phyloP scores from a whole-genome alignment of 164 flowering plant genomes.

The Protea cynaroides region DNA sequence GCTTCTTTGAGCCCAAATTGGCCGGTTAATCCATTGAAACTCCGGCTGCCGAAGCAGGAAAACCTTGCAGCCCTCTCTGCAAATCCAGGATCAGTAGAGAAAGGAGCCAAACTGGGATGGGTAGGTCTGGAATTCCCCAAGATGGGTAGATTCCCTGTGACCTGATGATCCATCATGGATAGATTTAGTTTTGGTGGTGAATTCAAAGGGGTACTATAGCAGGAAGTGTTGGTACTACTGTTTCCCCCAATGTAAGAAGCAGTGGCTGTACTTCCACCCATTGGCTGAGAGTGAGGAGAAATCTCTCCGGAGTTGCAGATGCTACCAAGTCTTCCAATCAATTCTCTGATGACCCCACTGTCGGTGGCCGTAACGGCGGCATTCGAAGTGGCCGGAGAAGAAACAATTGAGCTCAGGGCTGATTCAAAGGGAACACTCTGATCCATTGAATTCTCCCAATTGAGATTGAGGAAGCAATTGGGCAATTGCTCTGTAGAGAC shows the following conservation, averaged over 20 bases:
- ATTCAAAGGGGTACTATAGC: conserved; percentile 55
- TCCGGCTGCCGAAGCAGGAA: conserved; percentile 60
- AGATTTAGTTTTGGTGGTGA: conserved; percentile 66
- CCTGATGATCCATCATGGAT: conserved; percentile 34
- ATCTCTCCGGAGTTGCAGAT: conserved; percentile 41
- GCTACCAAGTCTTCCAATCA: conserved; percentile 37
- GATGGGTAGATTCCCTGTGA: conserved; percentile 24
- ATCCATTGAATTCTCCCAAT: conserved; percentile 36
- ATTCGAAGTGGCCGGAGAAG: conserved; percentile 32
- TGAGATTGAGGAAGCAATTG: conserved; percentile 22
- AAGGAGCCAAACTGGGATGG: conserved; percentile 36
- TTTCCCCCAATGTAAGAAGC: conserved; percentile 17
- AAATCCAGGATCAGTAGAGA: conserved; percentile 72
- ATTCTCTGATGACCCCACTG: conserved; percentile 26
- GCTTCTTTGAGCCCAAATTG: conserved; percentile 30
- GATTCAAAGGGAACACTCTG: conserved; percentile 40
- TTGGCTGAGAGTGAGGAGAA: conserved; percentile 27
- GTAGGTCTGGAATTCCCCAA: conserved; percentile 19
- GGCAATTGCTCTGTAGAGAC: conserved; percentile 15
- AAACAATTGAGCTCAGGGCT: conserved; percentile 41
- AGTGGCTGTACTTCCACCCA: conserved; percentile 10
- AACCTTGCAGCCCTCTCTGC: conserved; percentile 80
- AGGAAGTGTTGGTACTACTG: conserved; percentile 38
- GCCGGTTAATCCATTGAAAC: conserved; percentile 28
- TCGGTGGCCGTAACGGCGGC: conserved; percentile 7